A percentile compares a stretch with the other conserved stretches of the same genome.
Conservation (phyloP, 2,329 filamentous ascomycete genomes). For the Teratosphaeria pseudoeucalypti region DNA sequence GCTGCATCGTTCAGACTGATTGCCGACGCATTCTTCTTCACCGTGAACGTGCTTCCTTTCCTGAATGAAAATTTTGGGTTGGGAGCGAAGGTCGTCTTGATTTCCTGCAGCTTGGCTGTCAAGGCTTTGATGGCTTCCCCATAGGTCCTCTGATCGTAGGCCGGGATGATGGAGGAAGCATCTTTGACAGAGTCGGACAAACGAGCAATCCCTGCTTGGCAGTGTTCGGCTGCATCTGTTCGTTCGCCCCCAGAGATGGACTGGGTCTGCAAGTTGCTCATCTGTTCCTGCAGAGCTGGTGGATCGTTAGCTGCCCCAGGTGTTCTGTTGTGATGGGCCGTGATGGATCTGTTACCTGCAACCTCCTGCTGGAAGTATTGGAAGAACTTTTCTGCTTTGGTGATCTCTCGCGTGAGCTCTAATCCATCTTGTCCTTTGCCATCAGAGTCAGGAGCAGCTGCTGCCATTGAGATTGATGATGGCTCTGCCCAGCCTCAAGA, state of each 20-base stretch:
- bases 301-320: background rate
- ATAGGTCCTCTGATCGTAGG: conserved; percentile 84
- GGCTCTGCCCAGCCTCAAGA: background rate
- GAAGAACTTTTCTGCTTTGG: conserved; percentile 60
- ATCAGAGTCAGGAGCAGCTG: background rate
- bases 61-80: conserved; percentile 81
- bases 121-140: conserved; percentile 73
- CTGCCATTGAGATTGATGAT: background rate
- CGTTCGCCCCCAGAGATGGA: conserved; percentile 61
- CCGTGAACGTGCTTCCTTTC: conserved; percentile 18
- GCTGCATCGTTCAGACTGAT: conserved; percentile 48
- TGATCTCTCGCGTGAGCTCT: conserved; percentile 17
- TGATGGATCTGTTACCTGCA: conserved; percentile 41
- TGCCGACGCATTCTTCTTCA: conserved; percentile 29
- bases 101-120: conserved; percentile 65
- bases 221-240: conserved; percentile 68
- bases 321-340: background rate
- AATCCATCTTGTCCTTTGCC: conserved; percentile 2
- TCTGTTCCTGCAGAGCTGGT: conserved; percentile 65
- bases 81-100: conserved; percentile 57
- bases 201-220: conserved; percentile 66
- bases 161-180: conserved; percentile 68
- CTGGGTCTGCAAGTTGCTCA: conserved; percentile 55
- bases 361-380: conserved; percentile 70
- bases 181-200: conserved; percentile 80